Percentiles rank a stretch among this genome's conserved stretches.
Evolutionary conservation across 345 rosid species (phyloP).

Genomic region (Microthlaspi erraticum): DNA sequence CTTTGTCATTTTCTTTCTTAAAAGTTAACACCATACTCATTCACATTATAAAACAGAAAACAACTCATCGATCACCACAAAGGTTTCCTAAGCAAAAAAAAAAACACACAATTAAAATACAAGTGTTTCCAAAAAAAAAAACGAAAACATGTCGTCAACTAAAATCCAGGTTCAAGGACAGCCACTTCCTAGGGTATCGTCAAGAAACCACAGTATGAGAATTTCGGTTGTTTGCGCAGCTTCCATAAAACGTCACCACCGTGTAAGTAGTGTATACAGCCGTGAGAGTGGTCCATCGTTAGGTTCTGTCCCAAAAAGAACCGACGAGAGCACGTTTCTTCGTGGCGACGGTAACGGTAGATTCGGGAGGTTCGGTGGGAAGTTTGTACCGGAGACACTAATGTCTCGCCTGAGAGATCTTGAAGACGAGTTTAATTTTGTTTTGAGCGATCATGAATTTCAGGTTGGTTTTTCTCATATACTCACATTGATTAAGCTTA

Average conservation of each 20-base stretch:
- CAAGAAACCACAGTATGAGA: constrained; percentile 26
- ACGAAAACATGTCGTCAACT: constrained; percentile 25
- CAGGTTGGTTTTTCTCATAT: constrained; percentile 55
- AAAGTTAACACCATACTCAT: neutral
- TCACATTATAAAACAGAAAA: constrained; percentile 7
- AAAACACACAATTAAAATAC: constrained; percentile 1
- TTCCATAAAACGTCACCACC: constrained; percentile 16
- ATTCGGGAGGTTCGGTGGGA: constrained; percentile 83
- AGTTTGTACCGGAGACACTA: constrained; percentile 75
- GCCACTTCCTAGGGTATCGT: constrained; percentile 7
- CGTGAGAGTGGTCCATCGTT: neutral
- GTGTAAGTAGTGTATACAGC: constrained; percentile 4
- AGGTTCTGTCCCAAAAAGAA: constrained; percentile 25
- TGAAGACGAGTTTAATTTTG: constrained; percentile 61
- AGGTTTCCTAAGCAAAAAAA: neutral
- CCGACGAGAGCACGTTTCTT: constrained; percentile 19
- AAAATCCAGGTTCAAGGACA: constrained; percentile 28
- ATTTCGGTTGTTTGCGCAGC: constrained; percentile 17
- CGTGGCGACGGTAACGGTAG: constrained; percentile 12
- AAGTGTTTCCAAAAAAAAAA: neutral
- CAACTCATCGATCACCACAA: neutral
- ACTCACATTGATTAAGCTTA: neutral
- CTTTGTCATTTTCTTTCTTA: no score
- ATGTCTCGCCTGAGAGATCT: constrained; percentile 56
- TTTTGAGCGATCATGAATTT: constrained; percentile 56